Evolutionary conservation across 345 rosid species (phyloP).

Genomic region (Rhodamnia rubescens): DNA sequence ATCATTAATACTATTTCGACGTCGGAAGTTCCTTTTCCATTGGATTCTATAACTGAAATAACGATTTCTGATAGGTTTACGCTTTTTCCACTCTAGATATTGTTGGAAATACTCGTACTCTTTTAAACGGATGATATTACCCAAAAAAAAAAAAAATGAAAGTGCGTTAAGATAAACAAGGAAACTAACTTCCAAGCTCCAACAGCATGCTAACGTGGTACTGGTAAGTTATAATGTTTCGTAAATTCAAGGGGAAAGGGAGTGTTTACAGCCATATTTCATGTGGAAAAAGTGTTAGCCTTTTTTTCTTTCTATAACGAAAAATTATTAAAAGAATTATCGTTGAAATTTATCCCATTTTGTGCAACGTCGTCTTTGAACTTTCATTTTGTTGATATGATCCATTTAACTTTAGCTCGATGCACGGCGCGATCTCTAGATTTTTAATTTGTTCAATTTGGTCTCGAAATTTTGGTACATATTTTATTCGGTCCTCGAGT

Average conservation of each 20-base stretch:
- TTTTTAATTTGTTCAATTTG: too few species aligned
- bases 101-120: neutral
- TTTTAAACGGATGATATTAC: neutral
- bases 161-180: neutral
- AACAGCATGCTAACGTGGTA: neutral
- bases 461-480: too few species aligned
- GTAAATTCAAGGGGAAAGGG: neutral
- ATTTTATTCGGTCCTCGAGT: too few species aligned
- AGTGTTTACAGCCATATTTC: neutral
- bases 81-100: neutral
- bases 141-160: neutral
- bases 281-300: neutral
- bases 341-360: too few species aligned
- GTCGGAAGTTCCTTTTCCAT: neutral
- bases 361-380: rapidly evolving
- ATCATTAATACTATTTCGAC: neutral
- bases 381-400: too few species aligned
- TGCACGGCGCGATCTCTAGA: too few species aligned
- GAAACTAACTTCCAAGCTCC: neutral
- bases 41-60: neutral
- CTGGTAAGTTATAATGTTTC: neutral
- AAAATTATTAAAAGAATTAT: too few species aligned
- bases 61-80: neutral
- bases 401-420: too few species aligned
- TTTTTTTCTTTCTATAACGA: neutral